These are phyloP conservation scores for Aspergillus pseudoglaucus DNA, from an alignment of 2,329 filamentous ascomycete species.

Conservation along the genomic window DNA sequence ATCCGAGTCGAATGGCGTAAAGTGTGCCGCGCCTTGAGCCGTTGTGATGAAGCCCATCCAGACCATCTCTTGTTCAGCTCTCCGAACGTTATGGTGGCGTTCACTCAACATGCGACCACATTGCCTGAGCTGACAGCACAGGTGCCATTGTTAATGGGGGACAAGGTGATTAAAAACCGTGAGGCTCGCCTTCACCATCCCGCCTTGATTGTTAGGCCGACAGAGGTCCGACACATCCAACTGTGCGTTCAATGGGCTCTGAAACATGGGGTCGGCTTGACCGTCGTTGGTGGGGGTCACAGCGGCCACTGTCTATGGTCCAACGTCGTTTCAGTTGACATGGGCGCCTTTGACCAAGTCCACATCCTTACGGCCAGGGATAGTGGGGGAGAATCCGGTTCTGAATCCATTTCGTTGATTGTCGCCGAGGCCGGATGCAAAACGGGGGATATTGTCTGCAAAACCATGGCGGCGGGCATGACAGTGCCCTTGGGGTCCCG, in stretches of 20 bases:
- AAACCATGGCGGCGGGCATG: conserved; percentile 42
- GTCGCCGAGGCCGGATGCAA: conserved; percentile 53
- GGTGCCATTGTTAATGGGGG: conserved; percentile 29
- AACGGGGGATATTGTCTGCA: conserved; percentile 47
- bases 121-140: conserved; percentile 39
- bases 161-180: conserved; percentile 28
- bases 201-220: conserved; percentile 43
- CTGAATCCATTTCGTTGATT: conserved; percentile 30
- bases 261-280: conserved; percentile 40
- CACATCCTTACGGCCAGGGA: conserved; percentile 32
- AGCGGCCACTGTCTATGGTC: conserved; percentile 53
- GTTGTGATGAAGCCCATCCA: conserved; percentile 30
- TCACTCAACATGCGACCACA: conserved; percentile 42
- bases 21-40: conserved; percentile 46
- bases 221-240: conserved; percentile 45
- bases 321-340: conserved; percentile 52
- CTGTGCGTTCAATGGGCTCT: conserved; percentile 53
- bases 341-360: conserved; percentile 50
- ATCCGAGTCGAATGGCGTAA: conserved; percentile 43
- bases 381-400: conserved; percentile 4
- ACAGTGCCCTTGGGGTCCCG: conserved; percentile 56
- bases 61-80: conserved; percentile 42
- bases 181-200: conserved; percentile 44
- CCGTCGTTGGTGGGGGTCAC: conserved; percentile 54
- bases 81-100: conserved; percentile 47